Conservation (phyloP, 1,284 basidiomycete genomes). For the Ustilago curta region DNA sequence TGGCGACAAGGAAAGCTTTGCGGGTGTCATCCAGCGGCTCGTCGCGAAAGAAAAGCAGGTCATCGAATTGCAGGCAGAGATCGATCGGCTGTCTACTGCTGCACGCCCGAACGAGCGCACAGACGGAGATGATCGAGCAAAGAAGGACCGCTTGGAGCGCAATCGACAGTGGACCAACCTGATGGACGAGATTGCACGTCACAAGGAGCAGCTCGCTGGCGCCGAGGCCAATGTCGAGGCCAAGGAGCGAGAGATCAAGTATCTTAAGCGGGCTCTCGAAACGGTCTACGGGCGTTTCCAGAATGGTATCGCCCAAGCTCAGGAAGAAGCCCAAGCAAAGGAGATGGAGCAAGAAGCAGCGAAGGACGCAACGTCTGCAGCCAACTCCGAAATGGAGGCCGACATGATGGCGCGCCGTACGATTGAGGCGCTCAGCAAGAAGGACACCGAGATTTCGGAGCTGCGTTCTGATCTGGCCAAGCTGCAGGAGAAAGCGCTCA, state of each 20-base stretch:
- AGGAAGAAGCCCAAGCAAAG: constrained; percentile 44
- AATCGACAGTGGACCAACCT: constrained; percentile 83
- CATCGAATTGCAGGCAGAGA: constrained; percentile 78
- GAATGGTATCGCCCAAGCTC: constrained; percentile 70
- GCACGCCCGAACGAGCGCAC: constrained; percentile 45
- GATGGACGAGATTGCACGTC: constrained; percentile 80
- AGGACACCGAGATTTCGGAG: constrained; percentile 77
- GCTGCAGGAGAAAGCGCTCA: constrained; percentile 54
- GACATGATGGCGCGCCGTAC: constrained; percentile 78
- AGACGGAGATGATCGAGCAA: constrained; percentile 52
- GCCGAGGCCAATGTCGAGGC: constrained; percentile 73
- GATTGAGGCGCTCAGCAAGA: constrained; percentile 78
- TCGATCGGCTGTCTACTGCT: constrained; percentile 72
- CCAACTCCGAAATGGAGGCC: constrained; percentile 72
- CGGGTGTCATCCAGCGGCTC: constrained; percentile 83
- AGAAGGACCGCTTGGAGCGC: constrained; percentile 82
- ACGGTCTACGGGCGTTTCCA: constrained; percentile 83
- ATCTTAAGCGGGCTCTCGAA: constrained; percentile 84
- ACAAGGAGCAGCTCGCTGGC: constrained; percentile 77
- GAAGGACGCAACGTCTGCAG: constrained; percentile 8
- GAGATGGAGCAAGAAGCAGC: constrained; percentile 34
- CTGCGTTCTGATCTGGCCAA: constrained; percentile 57
- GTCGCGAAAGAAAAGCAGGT: constrained; percentile 87
- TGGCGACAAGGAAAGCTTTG: constrained; percentile 72
- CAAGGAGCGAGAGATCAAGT: constrained; percentile 80